Conservation (phyloP, 495 filamentous ascomycete genomes). For the Cenococcum geophilum region DNA sequence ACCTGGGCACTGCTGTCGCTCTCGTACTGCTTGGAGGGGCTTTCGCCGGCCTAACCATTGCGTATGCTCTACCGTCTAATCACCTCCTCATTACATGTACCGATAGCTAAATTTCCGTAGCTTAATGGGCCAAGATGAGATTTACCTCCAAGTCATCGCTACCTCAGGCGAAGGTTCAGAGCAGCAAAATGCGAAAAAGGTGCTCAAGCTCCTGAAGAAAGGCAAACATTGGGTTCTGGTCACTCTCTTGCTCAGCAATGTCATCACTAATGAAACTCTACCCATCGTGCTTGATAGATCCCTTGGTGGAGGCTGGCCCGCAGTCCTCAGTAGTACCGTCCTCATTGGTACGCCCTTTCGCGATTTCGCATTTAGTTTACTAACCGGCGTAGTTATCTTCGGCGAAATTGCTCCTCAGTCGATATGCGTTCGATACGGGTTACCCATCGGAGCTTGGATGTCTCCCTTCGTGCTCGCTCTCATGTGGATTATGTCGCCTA, state of each 20-base stretch:
- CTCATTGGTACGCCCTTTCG: conserved; percentile 66
- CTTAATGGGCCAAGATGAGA: conserved; percentile 84
- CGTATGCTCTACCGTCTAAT: conserved; percentile 40
- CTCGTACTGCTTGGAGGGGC: conserved; percentile 83
- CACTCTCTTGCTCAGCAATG: conserved; percentile 87
- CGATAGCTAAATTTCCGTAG: conserved; percentile 33
- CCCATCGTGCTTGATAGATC: conserved; percentile 92
- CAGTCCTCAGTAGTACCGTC: conserved; percentile 84
- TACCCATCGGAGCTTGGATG: conserved; percentile 95
- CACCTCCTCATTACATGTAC: not conserved
- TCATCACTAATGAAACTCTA: conserved; percentile 96
- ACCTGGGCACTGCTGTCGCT: conserved; percentile 59
- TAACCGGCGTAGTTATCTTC: conserved; percentile 72
- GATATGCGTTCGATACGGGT: conserved; percentile 90
- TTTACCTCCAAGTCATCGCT: conserved; percentile 91
- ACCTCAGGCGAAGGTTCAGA: conserved; percentile 76
- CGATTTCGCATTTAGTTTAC: conserved; percentile 25
- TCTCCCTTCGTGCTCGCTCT: conserved; percentile 77
- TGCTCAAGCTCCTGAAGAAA: conserved; percentile 70
- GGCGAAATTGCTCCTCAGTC: conserved; percentile 95
- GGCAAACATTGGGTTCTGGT: conserved; percentile 99
- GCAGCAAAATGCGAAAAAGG: conserved; percentile 72
- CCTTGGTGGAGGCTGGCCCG: conserved; percentile 90
- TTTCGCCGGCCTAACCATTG: conserved; percentile 96
- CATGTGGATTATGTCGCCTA: conserved; percentile 84